These are phyloP conservation scores for Alternaria consortialis DNA, from an alignment of 2,329 filamentous ascomycete genomes.

Conservation along the genomic window DNA sequence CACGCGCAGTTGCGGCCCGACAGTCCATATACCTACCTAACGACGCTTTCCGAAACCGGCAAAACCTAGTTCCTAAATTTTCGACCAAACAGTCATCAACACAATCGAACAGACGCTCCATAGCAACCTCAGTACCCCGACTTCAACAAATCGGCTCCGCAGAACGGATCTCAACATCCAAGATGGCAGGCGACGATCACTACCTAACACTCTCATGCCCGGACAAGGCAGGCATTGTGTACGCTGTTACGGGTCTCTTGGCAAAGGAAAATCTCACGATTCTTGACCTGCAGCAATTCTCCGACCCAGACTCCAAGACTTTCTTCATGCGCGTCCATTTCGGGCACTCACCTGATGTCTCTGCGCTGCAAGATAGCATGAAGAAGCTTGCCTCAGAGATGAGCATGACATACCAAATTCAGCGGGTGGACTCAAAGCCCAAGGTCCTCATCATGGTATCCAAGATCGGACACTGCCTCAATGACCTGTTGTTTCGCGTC, in stretches of 20 bases:
- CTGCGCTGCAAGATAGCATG: slow-evolving; percentile 64
- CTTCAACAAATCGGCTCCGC: slow-evolving; percentile 33
- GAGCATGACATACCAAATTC: slow-evolving; percentile 75
- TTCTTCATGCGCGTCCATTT: slow-evolving; percentile 94
- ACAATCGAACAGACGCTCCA: slow-evolving; percentile 21
- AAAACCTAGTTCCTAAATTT: slow-evolving; percentile 42
- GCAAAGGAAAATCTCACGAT: slow-evolving; percentile 80
- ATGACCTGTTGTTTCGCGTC: slow-evolving; percentile 82
- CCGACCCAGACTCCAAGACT: slow-evolving; percentile 74
- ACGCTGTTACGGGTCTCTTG: slow-evolving; percentile 82
- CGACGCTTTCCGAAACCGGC: slow-evolving; percentile 42
- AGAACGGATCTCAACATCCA: slow-evolving; percentile 38
- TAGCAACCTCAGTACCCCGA: slow-evolving; percentile 26
- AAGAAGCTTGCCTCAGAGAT: slow-evolving; percentile 68
- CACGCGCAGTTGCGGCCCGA: slow-evolving; percentile 32
- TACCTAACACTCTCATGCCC: slow-evolving; percentile 81
- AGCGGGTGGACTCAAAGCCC: slow-evolving; percentile 73
- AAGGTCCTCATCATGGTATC: slow-evolving; percentile 88
- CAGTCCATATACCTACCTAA: slow-evolving; percentile 25
- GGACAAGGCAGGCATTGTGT: slow-evolving; percentile 84
- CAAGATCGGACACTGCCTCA: slow-evolving; percentile 86
- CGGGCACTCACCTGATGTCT: slow-evolving; percentile 63
- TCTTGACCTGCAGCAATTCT: slow-evolving; percentile 85
- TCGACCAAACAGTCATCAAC: slow-evolving; percentile 32
- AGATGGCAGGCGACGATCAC: slow-evolving; percentile 45